Percentiles rank a stretch among this genome's conserved stretches.
Conservation (phyloP, 2,329 filamentous ascomycete genomes). For the Pestalotiopsis sp. region DNA sequence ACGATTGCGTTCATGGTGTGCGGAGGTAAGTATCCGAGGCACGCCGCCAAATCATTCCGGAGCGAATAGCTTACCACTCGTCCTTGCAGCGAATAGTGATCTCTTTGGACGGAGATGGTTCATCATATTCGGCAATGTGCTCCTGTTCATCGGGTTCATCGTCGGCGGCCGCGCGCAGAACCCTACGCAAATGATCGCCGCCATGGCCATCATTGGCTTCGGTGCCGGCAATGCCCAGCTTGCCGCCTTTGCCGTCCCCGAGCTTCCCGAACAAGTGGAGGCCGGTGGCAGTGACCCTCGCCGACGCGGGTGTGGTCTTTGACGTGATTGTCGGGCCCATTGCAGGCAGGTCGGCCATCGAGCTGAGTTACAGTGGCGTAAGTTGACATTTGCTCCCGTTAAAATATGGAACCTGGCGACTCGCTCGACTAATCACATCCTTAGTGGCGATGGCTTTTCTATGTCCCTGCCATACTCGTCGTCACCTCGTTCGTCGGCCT, state of each 20-base stretch:
- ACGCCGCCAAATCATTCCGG: background rate
- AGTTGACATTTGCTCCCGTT: background rate
- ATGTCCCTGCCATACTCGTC: slow-evolving; percentile 40
- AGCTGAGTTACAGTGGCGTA: slow-evolving; percentile 26
- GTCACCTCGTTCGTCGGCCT: slow-evolving; percentile 44
- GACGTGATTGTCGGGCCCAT: slow-evolving; percentile 46
- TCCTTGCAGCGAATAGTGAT: slow-evolving; percentile 40
- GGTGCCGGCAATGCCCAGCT: slow-evolving; percentile 44
- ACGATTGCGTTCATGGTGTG: slow-evolving; percentile 41
- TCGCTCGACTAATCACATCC: no score
- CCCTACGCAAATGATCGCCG: slow-evolving; percentile 37
- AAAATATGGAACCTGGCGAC: no score
- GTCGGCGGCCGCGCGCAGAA: slow-evolving; percentile 39
- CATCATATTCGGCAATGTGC: slow-evolving; percentile 40
- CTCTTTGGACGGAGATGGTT: slow-evolving; percentile 48
- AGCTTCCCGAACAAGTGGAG: slow-evolving; percentile 51
- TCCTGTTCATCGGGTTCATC: slow-evolving; percentile 38
- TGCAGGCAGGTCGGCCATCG: slow-evolving; percentile 40
- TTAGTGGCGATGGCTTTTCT: slow-evolving; percentile 46
- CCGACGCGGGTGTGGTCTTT: slow-evolving; percentile 41
- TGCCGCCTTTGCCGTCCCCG: slow-evolving; percentile 45
- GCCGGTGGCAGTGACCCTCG: slow-evolving; percentile 43
- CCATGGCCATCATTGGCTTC: slow-evolving; percentile 42
- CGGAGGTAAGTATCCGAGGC: slow-evolving; percentile 17
- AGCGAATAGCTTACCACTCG: slow-evolving; percentile 23